These are phyloP conservation scores for Trichoderma sp. DNA, from an alignment of 2,329 filamentous ascomycete genomes.

Conservation along the genomic window DNA sequence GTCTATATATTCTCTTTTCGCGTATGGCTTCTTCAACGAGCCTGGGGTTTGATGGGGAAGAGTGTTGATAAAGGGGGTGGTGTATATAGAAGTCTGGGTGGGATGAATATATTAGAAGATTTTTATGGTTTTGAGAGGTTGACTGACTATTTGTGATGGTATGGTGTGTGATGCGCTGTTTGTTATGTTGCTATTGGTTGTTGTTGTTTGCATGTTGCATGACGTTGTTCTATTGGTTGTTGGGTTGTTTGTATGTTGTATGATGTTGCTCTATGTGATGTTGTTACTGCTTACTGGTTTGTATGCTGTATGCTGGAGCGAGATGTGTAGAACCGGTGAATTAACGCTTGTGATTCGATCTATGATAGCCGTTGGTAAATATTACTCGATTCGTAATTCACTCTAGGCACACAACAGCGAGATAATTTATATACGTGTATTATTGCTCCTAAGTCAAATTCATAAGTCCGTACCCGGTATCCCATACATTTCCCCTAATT, in stretches of 20 bases:
- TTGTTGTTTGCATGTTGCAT: too few relatives aligned
- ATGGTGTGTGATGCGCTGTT: too few relatives aligned
- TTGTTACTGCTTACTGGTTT: not conserved
- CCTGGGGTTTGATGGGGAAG: not conserved
- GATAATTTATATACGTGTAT: not conserved
- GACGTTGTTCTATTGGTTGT: too few relatives aligned
- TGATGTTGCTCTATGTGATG: too few relatives aligned
- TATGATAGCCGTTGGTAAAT: not conserved
- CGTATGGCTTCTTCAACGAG: not conserved
- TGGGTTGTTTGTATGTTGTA: too few relatives aligned
- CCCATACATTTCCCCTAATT: not conserved
- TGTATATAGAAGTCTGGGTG: not conserved
- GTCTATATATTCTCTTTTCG: not conserved
- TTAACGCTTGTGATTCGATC: not conserved
- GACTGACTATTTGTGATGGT: not conserved
- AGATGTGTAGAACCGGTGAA: not conserved
- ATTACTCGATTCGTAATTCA: not conserved
- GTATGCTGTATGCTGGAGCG: not conserved
- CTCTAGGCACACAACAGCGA: not conserved
- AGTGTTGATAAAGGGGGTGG: not conserved
- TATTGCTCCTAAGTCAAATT: not conserved
- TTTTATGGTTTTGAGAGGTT: not conserved
- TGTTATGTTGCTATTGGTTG: too few relatives aligned
- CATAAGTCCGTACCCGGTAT: not conserved
- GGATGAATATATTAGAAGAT: not conserved